Evolutionary conservation across 257 asterid genomes (phyloP).

Genomic region (Fraxinus anomala): DNA sequence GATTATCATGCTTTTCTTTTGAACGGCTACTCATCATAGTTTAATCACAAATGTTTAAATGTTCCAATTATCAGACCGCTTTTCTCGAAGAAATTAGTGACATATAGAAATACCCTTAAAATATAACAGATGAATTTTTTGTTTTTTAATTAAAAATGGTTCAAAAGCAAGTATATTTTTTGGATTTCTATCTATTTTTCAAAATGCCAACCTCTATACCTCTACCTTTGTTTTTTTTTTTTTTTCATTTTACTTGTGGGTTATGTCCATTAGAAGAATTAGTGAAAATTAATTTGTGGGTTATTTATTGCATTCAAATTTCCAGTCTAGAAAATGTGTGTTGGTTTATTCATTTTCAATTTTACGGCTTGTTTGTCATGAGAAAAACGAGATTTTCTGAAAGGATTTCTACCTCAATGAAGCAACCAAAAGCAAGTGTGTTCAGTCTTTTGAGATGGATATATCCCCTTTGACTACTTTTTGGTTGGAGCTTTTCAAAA

Average conservation of each 20-base stretch:
- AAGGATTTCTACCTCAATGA: conserved; percentile 3
- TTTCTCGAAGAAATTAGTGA: no score
- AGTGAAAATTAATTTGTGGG: not conserved
- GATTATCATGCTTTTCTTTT: conserved; percentile 52
- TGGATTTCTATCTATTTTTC: no score
- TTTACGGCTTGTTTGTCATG: not conserved
- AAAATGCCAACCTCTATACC: no score
- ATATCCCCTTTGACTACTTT: conserved; percentile 33
- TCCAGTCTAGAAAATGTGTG: not conserved
- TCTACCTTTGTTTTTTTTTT: no score
- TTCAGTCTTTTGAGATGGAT: conserved; percentile 25
- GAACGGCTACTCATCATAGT: no score
- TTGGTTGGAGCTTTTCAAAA: conserved; percentile 17
- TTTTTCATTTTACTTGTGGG: no score
- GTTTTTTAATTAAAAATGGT: no score
- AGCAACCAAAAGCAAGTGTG: conserved; percentile 2
- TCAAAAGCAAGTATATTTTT: no score
- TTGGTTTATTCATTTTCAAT: not conserved
- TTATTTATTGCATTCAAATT: not conserved
- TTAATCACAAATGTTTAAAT: no score
- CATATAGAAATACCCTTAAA: not conserved
- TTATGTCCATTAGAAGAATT: no score
- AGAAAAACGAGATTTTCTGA: not conserved
- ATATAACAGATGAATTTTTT: no score
- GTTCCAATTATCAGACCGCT: no score